A percentile compares a stretch with the other conserved stretches of the same genome.
Conservation (phyloP, 768 basidiomycete species). For the Arthromyces matolae region DNA sequence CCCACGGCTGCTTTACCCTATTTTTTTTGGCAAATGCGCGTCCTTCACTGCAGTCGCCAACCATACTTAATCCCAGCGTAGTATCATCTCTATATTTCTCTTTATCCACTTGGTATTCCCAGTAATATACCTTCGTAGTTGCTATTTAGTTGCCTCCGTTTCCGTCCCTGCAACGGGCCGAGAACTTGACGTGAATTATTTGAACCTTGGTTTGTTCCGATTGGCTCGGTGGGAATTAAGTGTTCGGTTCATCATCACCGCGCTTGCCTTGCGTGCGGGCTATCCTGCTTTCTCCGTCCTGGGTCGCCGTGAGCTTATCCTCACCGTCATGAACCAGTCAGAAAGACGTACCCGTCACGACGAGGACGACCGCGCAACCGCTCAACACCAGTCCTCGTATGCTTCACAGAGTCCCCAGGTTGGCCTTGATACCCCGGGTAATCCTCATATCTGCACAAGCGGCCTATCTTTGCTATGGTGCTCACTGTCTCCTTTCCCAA, state of each 20-base stretch:
- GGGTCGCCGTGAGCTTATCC: conserved; percentile 42
- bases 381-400: conserved; percentile 20
- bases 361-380: conserved; percentile 30
- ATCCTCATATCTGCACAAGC: conserved; percentile 15
- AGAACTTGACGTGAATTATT: conserved; percentile 19
- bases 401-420: conserved; percentile 18
- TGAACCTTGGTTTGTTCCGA: conserved; percentile 51
- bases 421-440: conserved; percentile 37
- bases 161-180: conserved; percentile 14
- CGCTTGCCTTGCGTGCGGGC: conserved; percentile 61
- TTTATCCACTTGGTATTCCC: conserved; percentile 18
- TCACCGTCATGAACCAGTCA: conserved; percentile 50
- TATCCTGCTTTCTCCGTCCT: conserved; percentile 52
- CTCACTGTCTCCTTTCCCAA: conserved; percentile 13
- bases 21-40: conserved; percentile 18
- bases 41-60: conserved; percentile 6
- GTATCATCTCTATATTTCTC: conserved; percentile 20
- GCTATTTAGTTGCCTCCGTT: conserved; percentile 17
- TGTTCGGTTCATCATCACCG: conserved; percentile 52
- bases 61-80: conserved; percentile 19
- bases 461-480: conserved; percentile 17
- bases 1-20: conserved; percentile 43
- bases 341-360: conserved; percentile 50
- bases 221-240: conserved; percentile 60
- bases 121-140: no score